phyloP scores from a whole-genome alignment of 768 basidiomycete genomes.

The Russula earlei region DNA sequence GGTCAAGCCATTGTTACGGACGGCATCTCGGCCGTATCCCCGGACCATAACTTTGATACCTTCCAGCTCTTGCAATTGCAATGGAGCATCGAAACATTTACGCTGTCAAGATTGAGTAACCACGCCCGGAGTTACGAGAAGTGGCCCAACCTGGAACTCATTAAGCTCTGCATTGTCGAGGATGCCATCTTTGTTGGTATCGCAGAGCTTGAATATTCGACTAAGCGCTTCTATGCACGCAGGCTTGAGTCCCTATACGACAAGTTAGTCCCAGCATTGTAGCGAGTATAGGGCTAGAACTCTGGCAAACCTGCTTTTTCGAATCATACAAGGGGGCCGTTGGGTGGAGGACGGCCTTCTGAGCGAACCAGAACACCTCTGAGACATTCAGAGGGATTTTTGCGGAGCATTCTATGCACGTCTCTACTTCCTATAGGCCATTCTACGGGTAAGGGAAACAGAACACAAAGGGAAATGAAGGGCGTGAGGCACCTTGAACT shows the following conservation, averaged over 20 bases:
- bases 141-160: constrained; percentile 76
- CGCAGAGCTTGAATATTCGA: constrained; percentile 95
- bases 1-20: constrained; percentile 74
- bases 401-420: constrained; percentile 96
- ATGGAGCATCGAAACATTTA: constrained; percentile 90
- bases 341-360: constrained; percentile 94
- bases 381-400: constrained; percentile 85
- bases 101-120: constrained; percentile 37
- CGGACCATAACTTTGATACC: constrained; percentile 92
- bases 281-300: not conserved
- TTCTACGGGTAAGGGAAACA: not conserved
- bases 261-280: not conserved
- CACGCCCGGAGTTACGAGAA: not conserved
- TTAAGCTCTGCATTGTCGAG: constrained; percentile 87
- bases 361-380: constrained; percentile 97
- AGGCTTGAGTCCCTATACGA: constrained; percentile 76
- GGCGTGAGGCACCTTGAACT: constrained; percentile 72
- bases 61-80: constrained; percentile 89
- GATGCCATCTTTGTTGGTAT: constrained; percentile 88
- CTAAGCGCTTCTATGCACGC: constrained; percentile 80
- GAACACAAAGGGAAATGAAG: not conserved
- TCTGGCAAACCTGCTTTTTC: constrained; percentile 71
- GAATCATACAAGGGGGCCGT: constrained; percentile 97
- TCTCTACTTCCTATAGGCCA: constrained; percentile 80
- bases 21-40: constrained; percentile 64